Percentiles rank a stretch among this genome's conserved stretches.
Conservation (phyloP, 179 eudicot species). For the Beta macrorhiza region DNA sequence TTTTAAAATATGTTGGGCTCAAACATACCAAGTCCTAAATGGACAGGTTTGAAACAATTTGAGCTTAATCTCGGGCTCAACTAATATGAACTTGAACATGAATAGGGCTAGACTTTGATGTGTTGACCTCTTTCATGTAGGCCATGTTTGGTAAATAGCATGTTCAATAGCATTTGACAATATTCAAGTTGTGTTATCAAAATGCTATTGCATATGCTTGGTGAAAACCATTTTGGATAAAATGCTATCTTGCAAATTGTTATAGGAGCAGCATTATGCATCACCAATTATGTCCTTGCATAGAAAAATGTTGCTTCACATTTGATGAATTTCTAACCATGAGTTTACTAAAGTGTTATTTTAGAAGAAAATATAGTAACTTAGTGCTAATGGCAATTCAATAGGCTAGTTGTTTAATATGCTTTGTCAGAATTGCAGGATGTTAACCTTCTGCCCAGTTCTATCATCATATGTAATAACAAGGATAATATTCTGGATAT, state of each 20-base stretch:
- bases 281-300: neutral
- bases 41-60: neutral
- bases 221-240: neutral
- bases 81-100: neutral
- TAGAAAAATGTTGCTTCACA: neutral
- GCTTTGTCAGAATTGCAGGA: neutral
- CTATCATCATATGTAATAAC: too few species aligned
- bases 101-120: neutral
- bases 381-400: neutral
- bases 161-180: neutral
- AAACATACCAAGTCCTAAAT: neutral
- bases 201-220: neutral
- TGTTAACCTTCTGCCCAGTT: too few species aligned
- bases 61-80: neutral
- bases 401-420: too few species aligned
- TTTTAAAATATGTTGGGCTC: neutral
- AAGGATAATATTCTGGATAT: too few species aligned
- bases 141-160: neutral
- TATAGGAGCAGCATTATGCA: neutral
- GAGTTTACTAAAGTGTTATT: neutral
- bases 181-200: neutral
- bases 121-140: neutral
- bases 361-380: neutral
- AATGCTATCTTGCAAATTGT: neutral
- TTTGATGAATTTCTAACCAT: neutral